These are phyloP conservation scores for Hansenula lynferdii DNA, from an alignment of 1,139 yeast genomes.

Conservation along the genomic window DNA sequence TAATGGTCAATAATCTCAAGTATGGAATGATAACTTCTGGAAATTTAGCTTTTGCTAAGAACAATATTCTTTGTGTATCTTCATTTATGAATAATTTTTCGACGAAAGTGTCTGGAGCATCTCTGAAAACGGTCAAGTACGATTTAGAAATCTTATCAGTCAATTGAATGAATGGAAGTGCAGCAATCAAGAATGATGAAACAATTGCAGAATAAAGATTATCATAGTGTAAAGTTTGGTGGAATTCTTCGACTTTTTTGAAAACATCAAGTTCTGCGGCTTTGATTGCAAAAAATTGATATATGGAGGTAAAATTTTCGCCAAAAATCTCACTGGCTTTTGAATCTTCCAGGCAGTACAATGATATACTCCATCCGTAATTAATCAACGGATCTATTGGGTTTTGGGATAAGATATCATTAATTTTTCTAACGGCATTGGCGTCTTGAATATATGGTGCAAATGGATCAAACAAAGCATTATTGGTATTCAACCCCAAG, in stretches of 20 bases:
- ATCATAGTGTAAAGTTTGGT: conserved; percentile 44
- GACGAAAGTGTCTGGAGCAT: conserved; percentile 54
- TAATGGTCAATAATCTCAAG: conserved; percentile 54
- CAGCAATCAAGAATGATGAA: conserved; percentile 53
- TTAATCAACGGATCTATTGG: conserved; percentile 45
- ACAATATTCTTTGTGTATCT: conserved; percentile 49
- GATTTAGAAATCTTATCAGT: conserved; percentile 50
- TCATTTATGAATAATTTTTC: conserved; percentile 54
- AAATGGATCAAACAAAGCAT: conserved; percentile 32
- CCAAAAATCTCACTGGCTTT: conserved; percentile 24
- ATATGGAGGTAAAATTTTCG: conserved; percentile 16
- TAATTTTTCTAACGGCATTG: conserved; percentile 36
- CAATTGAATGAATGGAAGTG: conserved; percentile 59
- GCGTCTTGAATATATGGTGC: conserved; percentile 42
- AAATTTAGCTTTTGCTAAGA: conserved; percentile 64
- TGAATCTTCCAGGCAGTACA: conserved; percentile 47
- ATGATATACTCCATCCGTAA: conserved; percentile 69
- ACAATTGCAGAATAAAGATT: conserved; percentile 52
- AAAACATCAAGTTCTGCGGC: conserved; percentile 47
- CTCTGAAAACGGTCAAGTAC: conserved; percentile 44
- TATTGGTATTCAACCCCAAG: conserved; percentile 48
- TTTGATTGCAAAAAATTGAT: conserved; percentile 35
- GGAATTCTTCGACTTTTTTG: conserved; percentile 36
- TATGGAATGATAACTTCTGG: conserved; percentile 68
- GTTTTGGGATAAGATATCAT: conserved; percentile 29